phyloP scores from a whole-genome alignment of 2,329 filamentous ascomycete genomes.

The Fusarium coicis region DNA sequence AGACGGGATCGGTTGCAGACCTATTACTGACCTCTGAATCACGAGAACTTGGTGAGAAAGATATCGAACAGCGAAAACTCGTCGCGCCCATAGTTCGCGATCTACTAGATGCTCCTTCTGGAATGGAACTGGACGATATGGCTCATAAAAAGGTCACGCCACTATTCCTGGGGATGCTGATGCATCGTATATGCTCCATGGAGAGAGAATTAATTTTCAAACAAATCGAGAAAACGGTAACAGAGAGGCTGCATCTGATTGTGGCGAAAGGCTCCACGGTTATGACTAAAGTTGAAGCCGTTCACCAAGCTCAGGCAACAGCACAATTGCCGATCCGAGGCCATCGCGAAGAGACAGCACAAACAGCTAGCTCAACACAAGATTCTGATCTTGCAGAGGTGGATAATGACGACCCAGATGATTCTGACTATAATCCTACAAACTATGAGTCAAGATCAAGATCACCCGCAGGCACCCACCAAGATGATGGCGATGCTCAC shows the following conservation, averaged over 20 bases:
- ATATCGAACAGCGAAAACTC: neutral
- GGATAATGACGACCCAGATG: neutral
- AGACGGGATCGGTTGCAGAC: rapidly evolving
- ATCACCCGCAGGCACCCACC: neutral
- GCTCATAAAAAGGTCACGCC: slow-evolving; percentile 11
- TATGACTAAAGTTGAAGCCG: neutral
- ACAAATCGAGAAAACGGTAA: slow-evolving; percentile 5
- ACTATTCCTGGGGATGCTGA: slow-evolving; percentile 11
- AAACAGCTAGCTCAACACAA: neutral
- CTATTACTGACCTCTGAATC: neutral
- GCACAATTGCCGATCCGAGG: neutral
- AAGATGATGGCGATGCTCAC: neutral
- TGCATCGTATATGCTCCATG: slow-evolving; percentile 3
- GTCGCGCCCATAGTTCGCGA: slow-evolving; percentile 1
- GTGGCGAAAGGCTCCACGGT: neutral
- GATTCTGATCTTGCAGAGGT: neutral
- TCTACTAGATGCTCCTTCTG: neutral
- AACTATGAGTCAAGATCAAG: neutral
- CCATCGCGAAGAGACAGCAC: neutral
- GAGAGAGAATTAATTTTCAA: neutral
- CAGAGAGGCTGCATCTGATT: neutral
- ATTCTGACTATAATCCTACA: neutral
- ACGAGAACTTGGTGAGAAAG: neutral
- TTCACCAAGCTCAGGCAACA: neutral
- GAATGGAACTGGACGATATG: neutral